phyloP scores from a whole-genome alignment of 176 grass and related monocot genomes.

The Thinopyrum elongatum region DNA sequence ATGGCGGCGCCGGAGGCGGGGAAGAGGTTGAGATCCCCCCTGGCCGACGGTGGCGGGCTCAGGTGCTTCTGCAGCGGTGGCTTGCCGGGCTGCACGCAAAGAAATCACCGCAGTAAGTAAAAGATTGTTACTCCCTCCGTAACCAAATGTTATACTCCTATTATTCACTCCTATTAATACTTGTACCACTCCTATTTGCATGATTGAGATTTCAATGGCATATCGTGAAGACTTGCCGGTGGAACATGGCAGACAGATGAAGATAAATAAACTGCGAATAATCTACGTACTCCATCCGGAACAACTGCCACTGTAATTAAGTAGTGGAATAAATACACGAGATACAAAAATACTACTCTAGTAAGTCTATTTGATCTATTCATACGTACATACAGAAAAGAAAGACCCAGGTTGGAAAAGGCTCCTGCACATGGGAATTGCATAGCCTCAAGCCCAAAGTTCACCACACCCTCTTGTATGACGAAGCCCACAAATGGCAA shows the following conservation, averaged over 20 bases:
- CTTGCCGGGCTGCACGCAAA: slow-evolving; percentile 42
- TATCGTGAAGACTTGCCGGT: background rate
- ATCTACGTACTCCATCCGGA: background rate
- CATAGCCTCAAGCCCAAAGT: too few species aligned
- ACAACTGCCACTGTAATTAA: too few species aligned
- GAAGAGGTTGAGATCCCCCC: slow-evolving; percentile 51
- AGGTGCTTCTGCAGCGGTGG: slow-evolving; percentile 41
- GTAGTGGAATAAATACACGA: too few species aligned
- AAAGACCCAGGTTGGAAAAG: background rate
- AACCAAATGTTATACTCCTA: too few species aligned
- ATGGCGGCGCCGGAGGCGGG: slow-evolving; percentile 21
- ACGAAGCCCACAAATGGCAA: background rate
- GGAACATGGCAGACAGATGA: background rate
- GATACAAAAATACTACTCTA: too few species aligned
- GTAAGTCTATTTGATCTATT: too few species aligned
- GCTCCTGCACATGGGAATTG: background rate
- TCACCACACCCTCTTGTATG: background rate
- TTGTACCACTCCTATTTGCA: background rate
- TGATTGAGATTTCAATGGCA: background rate
- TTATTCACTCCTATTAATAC: too few species aligned
- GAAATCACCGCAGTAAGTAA: background rate
- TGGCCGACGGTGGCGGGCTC: background rate
- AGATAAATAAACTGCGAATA: background rate
- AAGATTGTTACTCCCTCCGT: background rate
- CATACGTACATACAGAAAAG: background rate